Base-by-base conservation (phyloP, 805 yeast genomes). In the Metschnikowia koreensis region DNA sequence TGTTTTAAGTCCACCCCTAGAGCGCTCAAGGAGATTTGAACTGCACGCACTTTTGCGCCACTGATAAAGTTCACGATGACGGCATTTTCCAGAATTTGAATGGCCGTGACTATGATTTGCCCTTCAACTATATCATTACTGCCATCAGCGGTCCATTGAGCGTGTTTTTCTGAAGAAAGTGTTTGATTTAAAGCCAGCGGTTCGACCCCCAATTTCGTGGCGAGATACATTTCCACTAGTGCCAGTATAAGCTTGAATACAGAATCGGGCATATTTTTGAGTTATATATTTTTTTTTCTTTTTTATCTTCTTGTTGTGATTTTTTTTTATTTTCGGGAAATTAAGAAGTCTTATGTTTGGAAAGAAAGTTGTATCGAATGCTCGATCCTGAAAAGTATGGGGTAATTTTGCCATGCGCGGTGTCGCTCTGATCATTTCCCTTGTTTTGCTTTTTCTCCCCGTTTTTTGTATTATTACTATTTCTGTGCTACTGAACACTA, bases 31-130 rank as follows among this genome's bases (percentile, higher is more conserved):
- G 11, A 33, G 1, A 49, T 40, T 16, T 44, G 52, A 9, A 49
- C 52, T 7, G 52, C 47, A 40, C 52, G 44, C 26, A 44, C 48
- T 10, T 3, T 10, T 3, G 33, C 41, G 15, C 44, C 52, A 15
- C 48, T 44, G 29, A 49, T 26, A 28, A 49, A 40, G 31, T 49
- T 49, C 34, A 49, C 15, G 26, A 49, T 44, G 6, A 47, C 40
- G 12, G 28, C 39, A 26, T 49, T 47, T n/a, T 40, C 47, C 8
- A 48, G 33, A 26, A 49, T 41, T 38, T 34, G n/a, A 6, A 48
- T 49, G 41, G 43, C 48, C 17, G 52, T 44, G 36, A 44, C 22
- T 10, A 44, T 44, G 27, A 39, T 42, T 12, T 27, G 8, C 11
- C 3, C n/a, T 11, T 27, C 13, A 17, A 40, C 44, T 13, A 34